Evolutionary conservation across 2,329 filamentous ascomycete species (phyloP).

Genomic region (Cordyceps pruinosa): DNA sequence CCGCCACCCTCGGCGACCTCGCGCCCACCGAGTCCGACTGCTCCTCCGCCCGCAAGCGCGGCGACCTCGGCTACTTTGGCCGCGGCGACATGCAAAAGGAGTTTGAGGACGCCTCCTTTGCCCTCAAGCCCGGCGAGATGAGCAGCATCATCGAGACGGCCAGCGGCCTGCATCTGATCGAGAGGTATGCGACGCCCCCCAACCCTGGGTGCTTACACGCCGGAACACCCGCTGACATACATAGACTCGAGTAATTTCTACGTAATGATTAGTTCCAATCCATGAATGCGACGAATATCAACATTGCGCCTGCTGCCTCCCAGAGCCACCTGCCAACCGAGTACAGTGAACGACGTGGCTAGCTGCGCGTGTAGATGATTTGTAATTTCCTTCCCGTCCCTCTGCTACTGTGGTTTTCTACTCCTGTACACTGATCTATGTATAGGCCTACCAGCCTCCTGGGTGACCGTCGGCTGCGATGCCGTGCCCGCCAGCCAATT

Average conservation of each 20-base stretch:
- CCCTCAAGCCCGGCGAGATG: slow-evolving; percentile 77
- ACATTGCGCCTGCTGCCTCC: background rate
- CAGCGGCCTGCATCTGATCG: slow-evolving; percentile 90
- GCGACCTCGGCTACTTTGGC: slow-evolving; percentile 92
- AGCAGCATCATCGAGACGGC: slow-evolving; percentile 86
- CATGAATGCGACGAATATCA: background rate
- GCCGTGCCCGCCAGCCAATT: too few relatives aligned
- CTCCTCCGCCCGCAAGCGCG: slow-evolving; percentile 87
- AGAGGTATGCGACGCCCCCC: slow-evolving; percentile 78
- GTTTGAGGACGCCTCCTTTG: slow-evolving; percentile 94
- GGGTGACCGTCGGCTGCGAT: too few relatives aligned
- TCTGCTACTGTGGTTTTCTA: background rate
- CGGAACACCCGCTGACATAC: background rate
- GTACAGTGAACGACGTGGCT: background rate
- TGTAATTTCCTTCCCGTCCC: background rate
- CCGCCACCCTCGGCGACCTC: slow-evolving; percentile 68
- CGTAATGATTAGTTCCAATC: background rate
- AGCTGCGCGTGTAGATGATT: too few relatives aligned
- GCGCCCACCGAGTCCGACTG: slow-evolving; percentile 90
- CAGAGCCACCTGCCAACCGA: background rate
- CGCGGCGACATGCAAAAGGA: slow-evolving; percentile 97
- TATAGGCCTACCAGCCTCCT: background rate
- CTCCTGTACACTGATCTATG: background rate
- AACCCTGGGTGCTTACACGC: too few relatives aligned
- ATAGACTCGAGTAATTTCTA: slow-evolving; percentile 1